phyloP scores from a whole-genome alignment of 2,329 filamentous ascomycete species.

The Penicillium palitans region DNA sequence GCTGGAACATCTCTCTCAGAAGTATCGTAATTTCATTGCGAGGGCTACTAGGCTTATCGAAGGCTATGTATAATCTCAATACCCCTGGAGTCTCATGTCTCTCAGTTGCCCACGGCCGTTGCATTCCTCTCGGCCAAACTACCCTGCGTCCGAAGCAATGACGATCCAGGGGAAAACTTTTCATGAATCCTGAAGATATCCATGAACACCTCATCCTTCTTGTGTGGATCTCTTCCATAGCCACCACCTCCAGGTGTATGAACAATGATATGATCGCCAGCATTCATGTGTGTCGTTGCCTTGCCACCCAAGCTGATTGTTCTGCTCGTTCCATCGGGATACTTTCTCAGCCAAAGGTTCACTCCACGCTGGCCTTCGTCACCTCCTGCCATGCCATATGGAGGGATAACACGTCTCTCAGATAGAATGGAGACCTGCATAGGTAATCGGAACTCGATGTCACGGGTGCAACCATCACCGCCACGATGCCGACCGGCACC shows the following conservation, averaged over 20 bases:
- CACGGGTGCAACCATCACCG: conserved; percentile 71
- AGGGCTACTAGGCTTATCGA: no score
- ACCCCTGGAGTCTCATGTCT: neutral
- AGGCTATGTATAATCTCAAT: neutral
- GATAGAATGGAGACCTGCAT: conserved; percentile 73
- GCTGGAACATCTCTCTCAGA: neutral
- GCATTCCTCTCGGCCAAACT: neutral
- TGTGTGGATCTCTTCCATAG: neutral
- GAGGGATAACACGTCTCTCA: conserved; percentile 68
- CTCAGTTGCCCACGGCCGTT: neutral
- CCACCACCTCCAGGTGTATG: neutral
- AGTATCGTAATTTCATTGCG: neutral
- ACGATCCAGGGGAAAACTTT: neutral
- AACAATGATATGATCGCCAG: neutral
- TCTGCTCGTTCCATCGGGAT: neutral
- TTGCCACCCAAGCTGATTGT: neutral
- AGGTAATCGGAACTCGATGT: conserved; percentile 76
- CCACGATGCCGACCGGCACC: conserved; percentile 66
- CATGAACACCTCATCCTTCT: neutral
- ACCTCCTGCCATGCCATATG: conserved; percentile 78
- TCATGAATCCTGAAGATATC: neutral
- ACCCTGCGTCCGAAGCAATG: neutral
- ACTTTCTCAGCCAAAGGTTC: neutral
- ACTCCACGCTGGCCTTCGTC: conserved; percentile 57
- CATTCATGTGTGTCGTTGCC: neutral